A percentile compares a stretch with the other conserved stretches of the same genome.
These are phyloP conservation scores for Aspergillus sp. DNA, from an alignment of 2,329 filamentous ascomycete species.

Conservation along the genomic window DNA sequence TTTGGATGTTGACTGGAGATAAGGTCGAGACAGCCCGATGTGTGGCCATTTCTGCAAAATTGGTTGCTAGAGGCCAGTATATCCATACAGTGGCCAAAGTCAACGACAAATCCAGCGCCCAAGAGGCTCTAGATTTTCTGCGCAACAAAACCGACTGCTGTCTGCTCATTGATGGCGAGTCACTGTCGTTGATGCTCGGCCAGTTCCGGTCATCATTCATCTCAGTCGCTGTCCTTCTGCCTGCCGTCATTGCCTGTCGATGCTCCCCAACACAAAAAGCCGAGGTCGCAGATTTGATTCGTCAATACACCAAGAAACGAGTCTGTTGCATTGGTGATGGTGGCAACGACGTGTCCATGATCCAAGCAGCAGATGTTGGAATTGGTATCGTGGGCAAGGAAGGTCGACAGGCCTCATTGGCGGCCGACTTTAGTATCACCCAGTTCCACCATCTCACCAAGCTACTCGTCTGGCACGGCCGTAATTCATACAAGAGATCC, in stretches of 20 bases:
- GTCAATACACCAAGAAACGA: constrained; percentile 85
- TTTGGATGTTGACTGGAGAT: constrained; percentile 99
- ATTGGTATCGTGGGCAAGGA: constrained; percentile 98
- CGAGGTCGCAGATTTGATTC: constrained; percentile 85
- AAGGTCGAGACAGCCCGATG: constrained; percentile 97
- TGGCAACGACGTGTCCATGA: constrained; percentile 98
- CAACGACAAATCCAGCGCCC: constrained; percentile 75
- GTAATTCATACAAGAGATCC: constrained; percentile 93
- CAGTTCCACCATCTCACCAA: constrained; percentile 95
- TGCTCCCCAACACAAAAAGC: constrained; percentile 97
- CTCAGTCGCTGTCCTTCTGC: constrained; percentile 77
- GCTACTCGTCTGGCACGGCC: constrained; percentile 95
- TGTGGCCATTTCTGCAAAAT: constrained; percentile 89
- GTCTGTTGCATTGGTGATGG: constrained; percentile 97
- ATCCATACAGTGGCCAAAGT: constrained; percentile 90
- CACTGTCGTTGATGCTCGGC: constrained; percentile 73
- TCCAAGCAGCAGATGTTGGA: constrained; percentile 94
- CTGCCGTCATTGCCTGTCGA: constrained; percentile 90
- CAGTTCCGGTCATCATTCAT: constrained; percentile 85
- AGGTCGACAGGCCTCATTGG: constrained; percentile 87
- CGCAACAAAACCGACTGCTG: constrained; percentile 81
- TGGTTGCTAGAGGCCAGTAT: constrained; percentile 89
- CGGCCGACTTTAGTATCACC: constrained; percentile 93
- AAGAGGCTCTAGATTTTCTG: constrained; percentile 84
- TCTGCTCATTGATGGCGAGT: constrained; percentile 91